Evolutionary conservation across 441 rosid genomes (phyloP), one percentile per base, ranked within the genome.

Genomic region (Euphorbia celastroides): DNA sequence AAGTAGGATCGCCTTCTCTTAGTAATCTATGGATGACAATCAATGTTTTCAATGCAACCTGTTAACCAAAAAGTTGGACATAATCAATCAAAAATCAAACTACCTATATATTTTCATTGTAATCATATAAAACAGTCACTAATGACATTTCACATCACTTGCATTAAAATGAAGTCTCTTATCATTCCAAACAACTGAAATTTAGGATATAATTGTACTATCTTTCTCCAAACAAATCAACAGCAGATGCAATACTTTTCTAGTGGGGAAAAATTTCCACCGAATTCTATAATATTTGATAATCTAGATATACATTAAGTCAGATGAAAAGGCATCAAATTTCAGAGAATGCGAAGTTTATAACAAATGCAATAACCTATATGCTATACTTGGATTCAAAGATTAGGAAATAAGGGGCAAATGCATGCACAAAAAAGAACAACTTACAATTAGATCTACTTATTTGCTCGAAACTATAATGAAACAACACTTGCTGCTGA

Each of bases 1-100:
- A 89, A 11, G 96, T 88, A 28, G 94, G 93, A 83, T 94, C 97
- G 23, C 98, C 98, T 65, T 94, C 99, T 72, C 98, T 89, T 71
- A 89, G 62, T 64, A 83, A 70, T 71, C 97, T 87, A 75, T 94
- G 99, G 68, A 94, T 84, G 64, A 94, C 99, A 80, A 94, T 80
- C 23, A 94, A 61, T 14, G 98, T 89, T 78, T 94, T 94, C 78
- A 94, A 56, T 8, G 99, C 99, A 77, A 94, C 99, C 98, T 94
- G 75, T 76, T 68, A 60, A 64, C 71, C 4, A 54, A 48, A 57
- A 55, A 16, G n/a, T 6, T 9, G 22, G 10, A 23, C n/a, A 16
- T 9, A 6, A 62, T 12, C 32, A 23, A 41, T 58, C 30, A 44
- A 67, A 44, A 23, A 41, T 58, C 30, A 44, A 67, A 44, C 42